Evolutionary conservation across 495 filamentous ascomycete genomes (phyloP), one percentile per base, ranked within the genome.

Genomic region (Penicillium nucicola): DNA sequence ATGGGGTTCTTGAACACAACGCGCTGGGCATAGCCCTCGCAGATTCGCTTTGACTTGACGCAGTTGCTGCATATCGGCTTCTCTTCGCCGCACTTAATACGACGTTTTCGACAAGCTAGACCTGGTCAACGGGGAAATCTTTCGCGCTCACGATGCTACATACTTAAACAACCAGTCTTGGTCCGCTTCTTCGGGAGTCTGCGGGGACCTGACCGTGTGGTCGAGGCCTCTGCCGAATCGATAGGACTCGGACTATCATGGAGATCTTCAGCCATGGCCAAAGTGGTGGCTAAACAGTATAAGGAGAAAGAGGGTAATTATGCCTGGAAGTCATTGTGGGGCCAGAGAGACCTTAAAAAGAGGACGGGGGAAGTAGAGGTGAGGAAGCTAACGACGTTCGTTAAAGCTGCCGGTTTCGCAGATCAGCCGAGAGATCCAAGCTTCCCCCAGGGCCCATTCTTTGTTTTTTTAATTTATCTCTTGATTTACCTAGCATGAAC

Each of bases 11-110:
- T 97, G 79, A 98, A 97, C 34, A 96, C 77, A 30, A 98, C 85
- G 38, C 89, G 82, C 63, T 90, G 91, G 55, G 86, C 95, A 73
- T 98, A 98, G 32, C 93, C 93, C 69, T 97, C 92, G 65, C 93
- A 98, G 34, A 85, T 77, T 10, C 93, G 84, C 66, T 93, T 96
- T 10, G 92, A 96, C 63, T 96, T 97, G 67, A 92, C 83, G 71
- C 93, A 98, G 65, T 97, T 90, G 52, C 78, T 82, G 72, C 93
- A 97, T 13, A 83, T 90, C 4, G 92, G 93, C 48, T 89, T 88
- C 64, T 93, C 90, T 64, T 97, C 93, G 42, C 92, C 93, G 65
- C 93, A 98, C 71, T 98, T 98, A 66, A 98, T 97, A 41, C 93
- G 88, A 15, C 93, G 84, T 69, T 86, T 91, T 43, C 93, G 87